Evolutionary conservation across 106 monocot genomes (phyloP).

Genomic region (Gastrodia elata): DNA sequence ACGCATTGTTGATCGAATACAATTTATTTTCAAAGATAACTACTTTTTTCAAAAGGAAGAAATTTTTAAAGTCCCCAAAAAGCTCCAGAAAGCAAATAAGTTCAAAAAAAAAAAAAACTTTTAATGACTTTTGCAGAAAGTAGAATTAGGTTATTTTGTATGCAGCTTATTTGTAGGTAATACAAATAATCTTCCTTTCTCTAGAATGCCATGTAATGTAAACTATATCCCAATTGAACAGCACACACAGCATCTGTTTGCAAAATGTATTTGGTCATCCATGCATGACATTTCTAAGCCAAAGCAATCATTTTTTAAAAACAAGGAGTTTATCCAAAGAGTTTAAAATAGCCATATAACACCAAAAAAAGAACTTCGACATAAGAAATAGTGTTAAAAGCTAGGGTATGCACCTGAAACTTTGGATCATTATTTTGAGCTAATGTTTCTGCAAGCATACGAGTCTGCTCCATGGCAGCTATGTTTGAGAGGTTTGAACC

Average conservation of each 20-base stretch:
- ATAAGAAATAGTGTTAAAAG: conserved; percentile 2
- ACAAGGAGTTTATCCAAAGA: background rate
- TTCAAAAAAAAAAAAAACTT: no score
- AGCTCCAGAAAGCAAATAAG: background rate
- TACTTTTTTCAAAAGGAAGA: background rate
- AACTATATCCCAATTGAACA: background rate
- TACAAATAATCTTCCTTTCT: background rate
- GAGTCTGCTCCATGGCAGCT: conserved; percentile 82
- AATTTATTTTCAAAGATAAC: background rate
- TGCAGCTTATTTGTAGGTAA: background rate
- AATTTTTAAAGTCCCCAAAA: background rate
- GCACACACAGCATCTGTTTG: background rate
- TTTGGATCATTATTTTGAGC: conserved; percentile 83
- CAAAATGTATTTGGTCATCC: background rate
- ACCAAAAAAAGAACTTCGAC: background rate
- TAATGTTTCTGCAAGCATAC: conserved; percentile 91
- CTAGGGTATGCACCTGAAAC: conserved; percentile 59
- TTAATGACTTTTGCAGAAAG: background rate
- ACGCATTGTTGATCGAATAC: background rate
- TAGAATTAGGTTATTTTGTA: background rate
- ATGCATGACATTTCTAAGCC: background rate
- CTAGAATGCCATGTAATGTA: background rate
- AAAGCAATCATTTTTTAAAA: background rate
- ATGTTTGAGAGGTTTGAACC: conserved; percentile 42
- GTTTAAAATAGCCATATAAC: background rate